Evolutionary conservation across 257 asterid genomes (phyloP).

Genomic region (Eucommia ulmoides): DNA sequence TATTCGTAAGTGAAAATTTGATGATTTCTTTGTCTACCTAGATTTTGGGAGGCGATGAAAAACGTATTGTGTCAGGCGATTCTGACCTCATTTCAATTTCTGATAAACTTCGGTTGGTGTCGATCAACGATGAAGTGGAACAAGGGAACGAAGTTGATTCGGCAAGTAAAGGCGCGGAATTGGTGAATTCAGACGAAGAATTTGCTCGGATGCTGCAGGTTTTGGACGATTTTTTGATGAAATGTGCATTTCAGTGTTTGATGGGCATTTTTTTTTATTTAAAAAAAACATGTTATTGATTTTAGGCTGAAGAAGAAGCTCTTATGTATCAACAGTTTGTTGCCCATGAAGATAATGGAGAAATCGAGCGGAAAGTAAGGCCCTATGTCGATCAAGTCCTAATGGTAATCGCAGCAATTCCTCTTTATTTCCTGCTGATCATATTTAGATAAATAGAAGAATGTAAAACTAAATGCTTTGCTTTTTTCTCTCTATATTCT

Average conservation of each 20-base stretch:
- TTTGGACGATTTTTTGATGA: constrained; percentile 1
- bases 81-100: constrained; percentile 51
- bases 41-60: constrained; percentile 55
- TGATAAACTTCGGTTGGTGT: constrained; percentile 47
- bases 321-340: constrained; percentile 71
- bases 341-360: constrained; percentile 41
- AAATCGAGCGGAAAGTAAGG: constrained; percentile 54
- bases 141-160: constrained; percentile 14
- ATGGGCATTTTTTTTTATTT: constrained; percentile 2
- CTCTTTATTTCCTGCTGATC: constrained; percentile 1
- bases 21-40: no score
- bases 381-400: constrained; percentile 57
- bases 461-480: no score
- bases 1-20: no score
- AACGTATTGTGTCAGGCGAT: constrained; percentile 35
- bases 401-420: constrained; percentile 31
- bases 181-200: constrained; percentile 62
- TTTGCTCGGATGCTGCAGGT: constrained; percentile 86
- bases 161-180: constrained; percentile 21
- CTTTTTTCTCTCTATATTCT: no score
- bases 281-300: not conserved
- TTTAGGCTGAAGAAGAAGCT: constrained; percentile 91
- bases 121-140: constrained; percentile 32
- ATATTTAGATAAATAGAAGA: no score
- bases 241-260: not conserved